phyloP scores from a whole-genome alignment of 2,329 filamentous ascomycete genomes.

The Scedosporium boydii region DNA sequence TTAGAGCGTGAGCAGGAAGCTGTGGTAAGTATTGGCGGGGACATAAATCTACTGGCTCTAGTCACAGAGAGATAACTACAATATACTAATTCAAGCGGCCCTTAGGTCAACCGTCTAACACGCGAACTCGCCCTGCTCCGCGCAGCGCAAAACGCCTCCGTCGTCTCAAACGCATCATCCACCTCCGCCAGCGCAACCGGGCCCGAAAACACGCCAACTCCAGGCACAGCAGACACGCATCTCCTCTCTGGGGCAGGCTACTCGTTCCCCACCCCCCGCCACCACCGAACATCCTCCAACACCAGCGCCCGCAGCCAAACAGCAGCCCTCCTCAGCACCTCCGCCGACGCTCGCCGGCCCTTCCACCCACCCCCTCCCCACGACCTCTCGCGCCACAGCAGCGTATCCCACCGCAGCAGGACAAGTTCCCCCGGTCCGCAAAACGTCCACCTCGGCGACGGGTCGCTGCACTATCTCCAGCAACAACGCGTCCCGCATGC shows the following conservation, averaged over 20 bases:
- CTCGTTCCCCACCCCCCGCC: slow-evolving; percentile 44
- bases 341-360: slow-evolving; percentile 26
- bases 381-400: slow-evolving; percentile 42
- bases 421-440: slow-evolving; percentile 33
- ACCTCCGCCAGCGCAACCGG: slow-evolving; percentile 44
- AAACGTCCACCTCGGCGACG: slow-evolving; percentile 12
- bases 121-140: slow-evolving; percentile 82
- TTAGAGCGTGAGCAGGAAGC: slow-evolving; percentile 94
- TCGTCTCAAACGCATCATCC: slow-evolving; percentile 56
- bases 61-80: too few relatives aligned
- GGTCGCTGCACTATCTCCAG: slow-evolving; percentile 39
- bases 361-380: slow-evolving; percentile 29
- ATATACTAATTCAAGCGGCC: too few relatives aligned
- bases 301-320: slow-evolving; percentile 43
- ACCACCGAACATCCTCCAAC: slow-evolving; percentile 50
- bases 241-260: slow-evolving; percentile 49
- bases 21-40: slow-evolving; percentile 49
- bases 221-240: slow-evolving; percentile 39
- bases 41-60: too few relatives aligned
- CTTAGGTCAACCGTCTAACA: slow-evolving; percentile 81
- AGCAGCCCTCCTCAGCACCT: slow-evolving; percentile 22
- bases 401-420: slow-evolving; percentile 43
- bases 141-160: slow-evolving; percentile 55
- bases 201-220: slow-evolving; percentile 24
- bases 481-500: slow-evolving; percentile 31